Percentiles rank a stretch among this genome's conserved stretches.
These are phyloP conservation scores for Leishmania amazonensis DNA, from an alignment of 208 protist species.

Conservation along the genomic window DNA sequence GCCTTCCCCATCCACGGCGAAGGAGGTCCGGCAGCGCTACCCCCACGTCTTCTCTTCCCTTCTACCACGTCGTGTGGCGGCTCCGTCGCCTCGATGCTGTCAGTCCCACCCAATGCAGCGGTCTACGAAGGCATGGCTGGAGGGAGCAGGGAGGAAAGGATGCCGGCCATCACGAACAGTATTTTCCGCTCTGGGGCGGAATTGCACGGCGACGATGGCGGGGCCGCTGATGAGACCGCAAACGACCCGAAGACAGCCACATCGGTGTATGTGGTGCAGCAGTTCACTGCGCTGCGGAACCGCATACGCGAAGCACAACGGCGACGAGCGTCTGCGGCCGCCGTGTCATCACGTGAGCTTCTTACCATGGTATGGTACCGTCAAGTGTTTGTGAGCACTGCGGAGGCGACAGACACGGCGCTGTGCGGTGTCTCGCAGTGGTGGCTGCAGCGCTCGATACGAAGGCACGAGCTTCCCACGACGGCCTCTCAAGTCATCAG, in stretches of 20 bases:
- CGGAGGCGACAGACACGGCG: conserved; percentile 17
- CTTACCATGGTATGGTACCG: conserved; percentile 36
- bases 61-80: conserved; percentile 34
- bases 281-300: conserved; percentile 20
- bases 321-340: background rate
- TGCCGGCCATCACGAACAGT: background rate
- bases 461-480: conserved; percentile 33
- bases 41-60: conserved; percentile 20
- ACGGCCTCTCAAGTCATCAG: background rate
- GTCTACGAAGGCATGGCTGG: conserved; percentile 9
- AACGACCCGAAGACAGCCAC: conserved; percentile 40
- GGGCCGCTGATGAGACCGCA: conserved; percentile 24
- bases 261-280: conserved; percentile 35
- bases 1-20: background rate
- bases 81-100: conserved; percentile 23
- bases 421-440: conserved; percentile 43
- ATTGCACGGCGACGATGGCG: conserved; percentile 24
- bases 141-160: background rate
- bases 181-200: conserved; percentile 13
- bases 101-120: conserved; percentile 23
- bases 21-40: background rate
- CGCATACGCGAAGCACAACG: background rate
- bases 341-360: background rate
- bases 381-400: conserved; percentile 32
- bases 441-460: conserved; percentile 56